Conservation (phyloP, 2,329 filamentous ascomycete species). For the Aspergillus awamori region DNA sequence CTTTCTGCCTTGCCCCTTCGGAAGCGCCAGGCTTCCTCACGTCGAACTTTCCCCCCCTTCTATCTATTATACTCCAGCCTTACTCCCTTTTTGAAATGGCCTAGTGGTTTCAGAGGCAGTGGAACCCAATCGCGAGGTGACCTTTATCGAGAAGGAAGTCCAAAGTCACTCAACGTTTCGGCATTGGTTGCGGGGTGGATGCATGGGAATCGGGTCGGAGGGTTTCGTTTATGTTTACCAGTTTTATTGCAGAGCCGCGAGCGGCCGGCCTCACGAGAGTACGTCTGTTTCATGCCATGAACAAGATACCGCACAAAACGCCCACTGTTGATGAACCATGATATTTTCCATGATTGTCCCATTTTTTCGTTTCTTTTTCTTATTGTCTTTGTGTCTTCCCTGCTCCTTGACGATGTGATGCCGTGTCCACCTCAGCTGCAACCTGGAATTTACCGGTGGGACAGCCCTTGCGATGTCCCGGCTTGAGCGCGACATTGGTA, state of each 20-base stretch:
- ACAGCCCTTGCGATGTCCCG: background rate
- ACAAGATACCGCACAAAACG: constrained; percentile 43
- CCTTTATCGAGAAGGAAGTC: background rate
- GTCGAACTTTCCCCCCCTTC: constrained; percentile 7
- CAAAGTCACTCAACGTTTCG: constrained; percentile 6
- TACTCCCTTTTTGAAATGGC: constrained; percentile 16
- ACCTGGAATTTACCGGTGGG: background rate
- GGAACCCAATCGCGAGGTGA: constrained; percentile 12
- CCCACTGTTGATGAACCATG: constrained; percentile 38
- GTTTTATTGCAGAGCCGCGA: constrained; percentile 24
- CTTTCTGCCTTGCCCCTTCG: constrained; percentile 15
- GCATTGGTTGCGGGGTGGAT: constrained; percentile 20
- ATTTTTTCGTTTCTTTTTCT: constrained; percentile 5
- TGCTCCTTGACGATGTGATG: constrained; percentile 2
- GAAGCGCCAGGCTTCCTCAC: constrained; percentile 24
- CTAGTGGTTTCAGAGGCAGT: constrained; percentile 17
- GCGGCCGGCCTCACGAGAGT: constrained; percentile 29
- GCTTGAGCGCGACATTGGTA: background rate
- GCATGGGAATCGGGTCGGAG: constrained; percentile 19
- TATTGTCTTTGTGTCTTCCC: constrained; percentile 10
- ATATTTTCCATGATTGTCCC: constrained; percentile 20
- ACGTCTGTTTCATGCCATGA: constrained; percentile 37
- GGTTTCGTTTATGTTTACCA: constrained; percentile 16
- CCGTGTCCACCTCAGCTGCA: background rate
- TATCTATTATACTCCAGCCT: constrained; percentile 21